A percentile compares a stretch with the other conserved stretches of the same genome.
These are phyloP conservation scores for Coemansia sp. DNA, from an alignment of 192 early-diverging fungal species.

Conservation along the genomic window DNA sequence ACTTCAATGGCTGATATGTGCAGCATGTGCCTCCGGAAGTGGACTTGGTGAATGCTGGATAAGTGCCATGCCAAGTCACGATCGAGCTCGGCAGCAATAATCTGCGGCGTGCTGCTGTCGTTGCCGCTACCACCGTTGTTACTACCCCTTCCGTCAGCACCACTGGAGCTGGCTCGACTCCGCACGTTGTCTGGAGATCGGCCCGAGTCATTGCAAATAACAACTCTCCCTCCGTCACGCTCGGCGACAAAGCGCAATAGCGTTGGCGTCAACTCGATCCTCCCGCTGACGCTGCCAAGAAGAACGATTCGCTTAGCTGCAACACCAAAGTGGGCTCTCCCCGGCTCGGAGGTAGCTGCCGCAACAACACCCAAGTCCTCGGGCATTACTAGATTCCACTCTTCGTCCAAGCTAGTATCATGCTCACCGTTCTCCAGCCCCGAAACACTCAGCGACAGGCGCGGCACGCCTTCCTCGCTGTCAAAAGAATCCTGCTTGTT, in stretches of 20 bases:
- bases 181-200: not conserved
- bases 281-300: slow-evolving; percentile 37
- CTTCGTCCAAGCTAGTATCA: slow-evolving; percentile 23
- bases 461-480: slow-evolving; percentile 29
- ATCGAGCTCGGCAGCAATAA: slow-evolving; percentile 35
- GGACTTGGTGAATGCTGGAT: slow-evolving; percentile 35
- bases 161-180: not conserved
- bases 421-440: slow-evolving; percentile 7
- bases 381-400: slow-evolving; percentile 43
- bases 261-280: slow-evolving; percentile 35
- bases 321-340: slow-evolving; percentile 22
- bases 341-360: slow-evolving; percentile 16
- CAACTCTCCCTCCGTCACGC: slow-evolving; percentile 19
- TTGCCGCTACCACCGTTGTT: not conserved
- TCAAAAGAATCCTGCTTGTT: slow-evolving; percentile 6
- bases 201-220: slow-evolving; percentile 16
- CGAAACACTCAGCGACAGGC: slow-evolving; percentile 34
- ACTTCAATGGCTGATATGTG: slow-evolving; percentile 47
- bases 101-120: slow-evolving; percentile 10
- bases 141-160: not conserved
- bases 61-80: slow-evolving; percentile 42
- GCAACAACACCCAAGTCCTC: slow-evolving; percentile 34
- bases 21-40: slow-evolving; percentile 48
- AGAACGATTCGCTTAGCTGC: slow-evolving; percentile 31
- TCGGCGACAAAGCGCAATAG: slow-evolving; percentile 32